Evolutionary conservation across 169 alveolate genomes (phyloP).

Genomic region (Plasmodium gaboni): DNA sequence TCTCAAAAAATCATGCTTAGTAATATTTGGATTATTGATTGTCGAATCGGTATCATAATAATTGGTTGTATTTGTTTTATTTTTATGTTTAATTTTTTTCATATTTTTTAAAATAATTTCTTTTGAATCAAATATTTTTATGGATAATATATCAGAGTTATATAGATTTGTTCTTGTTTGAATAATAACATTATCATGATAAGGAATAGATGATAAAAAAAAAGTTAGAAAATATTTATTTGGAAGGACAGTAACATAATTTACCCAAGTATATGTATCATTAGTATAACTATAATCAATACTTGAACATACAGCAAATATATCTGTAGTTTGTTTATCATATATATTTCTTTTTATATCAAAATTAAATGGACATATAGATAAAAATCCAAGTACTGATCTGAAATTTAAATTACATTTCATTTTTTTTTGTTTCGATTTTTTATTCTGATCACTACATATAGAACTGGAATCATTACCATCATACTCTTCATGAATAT

Average conservation of each 20-base stretch:
- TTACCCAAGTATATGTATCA: slow-evolving; percentile 47
- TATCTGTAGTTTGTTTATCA: slow-evolving; percentile 20
- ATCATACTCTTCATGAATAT: background rate
- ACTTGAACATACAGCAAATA: slow-evolving; percentile 56
- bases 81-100: slow-evolving; percentile 6
- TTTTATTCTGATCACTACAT: slow-evolving; percentile 8
- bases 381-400: slow-evolving; percentile 47
- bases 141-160: slow-evolving; percentile 17
- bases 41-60: background rate
- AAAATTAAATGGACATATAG: slow-evolving; percentile 46
- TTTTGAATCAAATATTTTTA: slow-evolving; percentile 54
- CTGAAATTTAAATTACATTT: slow-evolving; percentile 40
- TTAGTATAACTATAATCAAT: slow-evolving; percentile 48
- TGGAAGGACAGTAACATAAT: slow-evolving; percentile 43
- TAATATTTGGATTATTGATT: slow-evolving; percentile 8
- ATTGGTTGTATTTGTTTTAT: background rate
- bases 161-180: slow-evolving; percentile 32
- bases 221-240: slow-evolving; percentile 20
- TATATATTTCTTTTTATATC: slow-evolving; percentile 15
- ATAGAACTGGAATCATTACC: slow-evolving; percentile 3
- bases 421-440: slow-evolving; percentile 29
- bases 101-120: slow-evolving; percentile 15
- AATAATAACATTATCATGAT: slow-evolving; percentile 48
- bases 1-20: slow-evolving; percentile 20
- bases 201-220: slow-evolving; percentile 22